Conservation (phyloP, 352 stramenopile genomes). For the Globisporangium echinulatum region DNA sequence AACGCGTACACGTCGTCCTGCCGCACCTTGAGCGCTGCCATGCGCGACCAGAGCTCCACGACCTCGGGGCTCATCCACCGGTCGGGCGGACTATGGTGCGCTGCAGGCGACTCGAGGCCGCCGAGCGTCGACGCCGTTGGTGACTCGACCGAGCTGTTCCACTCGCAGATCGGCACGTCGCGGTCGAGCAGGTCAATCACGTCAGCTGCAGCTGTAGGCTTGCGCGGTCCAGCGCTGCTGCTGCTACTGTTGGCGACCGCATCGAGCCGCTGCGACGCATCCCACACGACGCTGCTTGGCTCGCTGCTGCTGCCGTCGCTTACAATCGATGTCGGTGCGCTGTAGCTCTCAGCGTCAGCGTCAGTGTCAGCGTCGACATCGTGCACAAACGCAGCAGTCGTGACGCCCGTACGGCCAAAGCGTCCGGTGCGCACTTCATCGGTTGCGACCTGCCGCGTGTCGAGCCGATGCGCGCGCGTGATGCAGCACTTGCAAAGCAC, state of each 20-base stretch:
- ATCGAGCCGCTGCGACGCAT: background rate
- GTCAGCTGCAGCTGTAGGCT: background rate
- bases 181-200: background rate
- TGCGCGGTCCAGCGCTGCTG: background rate
- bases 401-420: slow-evolving; percentile 13
- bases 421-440: slow-evolving; percentile 10
- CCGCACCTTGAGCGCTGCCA: background rate
- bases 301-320: background rate
- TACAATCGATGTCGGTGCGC: background rate
- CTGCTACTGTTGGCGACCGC: background rate
- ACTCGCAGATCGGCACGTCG: background rate
- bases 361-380: slow-evolving; percentile 1
- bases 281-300: background rate
- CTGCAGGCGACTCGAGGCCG: too few species aligned
- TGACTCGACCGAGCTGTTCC: background rate
- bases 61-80: slow-evolving; percentile 2
- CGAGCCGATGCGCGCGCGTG: background rate
- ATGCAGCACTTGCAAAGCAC: slow-evolving; percentile 9
- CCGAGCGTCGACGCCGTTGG: too few species aligned
- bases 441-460: slow-evolving; percentile 1
- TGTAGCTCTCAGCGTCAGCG: background rate
- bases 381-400: slow-evolving; percentile 7
- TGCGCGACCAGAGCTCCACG: background rate
- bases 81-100: too few species aligned
- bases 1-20: background rate